phyloP scores from a whole-genome alignment of 2,329 filamentous ascomycete genomes.

The Madurella mycetomatis region DNA sequence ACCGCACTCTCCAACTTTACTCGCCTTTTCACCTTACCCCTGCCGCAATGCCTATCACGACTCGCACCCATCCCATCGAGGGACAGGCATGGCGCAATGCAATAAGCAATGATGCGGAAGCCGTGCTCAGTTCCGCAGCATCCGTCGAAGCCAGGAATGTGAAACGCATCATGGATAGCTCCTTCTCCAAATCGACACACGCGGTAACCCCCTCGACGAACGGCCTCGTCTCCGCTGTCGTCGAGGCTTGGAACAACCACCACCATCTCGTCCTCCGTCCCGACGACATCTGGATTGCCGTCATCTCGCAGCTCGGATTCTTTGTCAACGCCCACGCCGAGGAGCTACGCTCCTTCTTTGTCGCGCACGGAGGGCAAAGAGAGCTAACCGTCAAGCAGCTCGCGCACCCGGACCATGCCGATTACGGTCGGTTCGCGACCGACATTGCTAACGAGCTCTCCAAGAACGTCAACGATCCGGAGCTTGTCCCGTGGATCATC shows the following conservation, averaged over 20 bases:
- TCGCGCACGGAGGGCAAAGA: too few relatives aligned
- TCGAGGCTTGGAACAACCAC: conserved; percentile 47
- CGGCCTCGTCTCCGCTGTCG: conserved; percentile 38
- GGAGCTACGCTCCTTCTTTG: too few relatives aligned
- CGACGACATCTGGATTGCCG: conserved; percentile 52
- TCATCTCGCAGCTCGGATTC: conserved; percentile 47
- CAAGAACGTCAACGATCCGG: conserved; percentile 35
- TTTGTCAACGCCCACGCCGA: conserved; percentile 43
- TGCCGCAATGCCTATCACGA: too few relatives aligned
- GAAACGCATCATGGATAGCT: not conserved
- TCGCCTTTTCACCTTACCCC: too few relatives aligned
- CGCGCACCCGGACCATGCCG: not conserved
- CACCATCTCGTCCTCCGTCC: conserved; percentile 47
- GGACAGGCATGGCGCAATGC: too few relatives aligned
- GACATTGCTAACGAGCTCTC: conserved; percentile 35
- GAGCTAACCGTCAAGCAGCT: conserved; percentile 9
- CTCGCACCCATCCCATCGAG: too few relatives aligned
- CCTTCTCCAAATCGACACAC: not conserved
- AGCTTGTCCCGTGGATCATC: conserved; percentile 39
- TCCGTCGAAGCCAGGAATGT: not conserved
- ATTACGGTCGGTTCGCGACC: conserved; percentile 32
- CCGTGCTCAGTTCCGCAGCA: not conserved
- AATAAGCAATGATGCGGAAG: conserved; percentile 17
- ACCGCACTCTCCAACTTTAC: too few relatives aligned
- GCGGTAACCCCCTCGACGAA: not conserved